A percentile compares a stretch with the other conserved stretches of the same genome.
Conservation (phyloP, 208 protist species). For the Crithidia thermophila region DNA sequence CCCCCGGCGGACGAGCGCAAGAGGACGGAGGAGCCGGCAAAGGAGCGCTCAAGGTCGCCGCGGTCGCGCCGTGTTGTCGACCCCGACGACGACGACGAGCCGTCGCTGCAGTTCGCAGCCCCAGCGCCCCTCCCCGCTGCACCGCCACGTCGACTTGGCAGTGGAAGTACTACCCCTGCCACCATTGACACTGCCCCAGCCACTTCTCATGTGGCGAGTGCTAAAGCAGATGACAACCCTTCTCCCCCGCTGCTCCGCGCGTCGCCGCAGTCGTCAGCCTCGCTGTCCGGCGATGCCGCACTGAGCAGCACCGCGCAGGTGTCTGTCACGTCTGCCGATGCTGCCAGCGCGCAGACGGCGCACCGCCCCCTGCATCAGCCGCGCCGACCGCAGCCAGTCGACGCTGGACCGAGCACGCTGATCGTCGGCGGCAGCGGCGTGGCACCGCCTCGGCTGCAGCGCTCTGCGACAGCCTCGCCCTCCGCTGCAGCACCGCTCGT, state of each 20-base stretch:
- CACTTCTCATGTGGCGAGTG: too few relatives aligned
- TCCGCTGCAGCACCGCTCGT: slow-evolving; percentile 1
- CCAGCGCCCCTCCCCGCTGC: slow-evolving; percentile 6
- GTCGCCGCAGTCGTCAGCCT: background rate
- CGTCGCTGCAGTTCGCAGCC: slow-evolving; percentile 36
- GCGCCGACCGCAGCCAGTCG: slow-evolving; percentile 10
- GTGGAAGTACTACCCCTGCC: too few relatives aligned
- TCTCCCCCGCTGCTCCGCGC: background rate
- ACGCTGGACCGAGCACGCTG: slow-evolving; percentile 8
- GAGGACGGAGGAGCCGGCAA: background rate
- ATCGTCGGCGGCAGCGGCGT: background rate
- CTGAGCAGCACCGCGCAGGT: background rate
- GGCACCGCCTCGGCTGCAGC: slow-evolving; percentile 44
- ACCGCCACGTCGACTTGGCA: too few relatives aligned
- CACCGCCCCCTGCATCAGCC: slow-evolving; percentile 21
- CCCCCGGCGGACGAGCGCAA: background rate
- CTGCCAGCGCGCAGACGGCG: background rate
- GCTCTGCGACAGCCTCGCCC: slow-evolving; percentile 25
- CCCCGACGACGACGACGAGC: slow-evolving; percentile 47
- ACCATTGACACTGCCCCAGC: too few relatives aligned
- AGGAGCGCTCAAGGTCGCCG: slow-evolving; percentile 5
- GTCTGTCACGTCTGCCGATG: background rate
- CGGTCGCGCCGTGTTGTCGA: slow-evolving; percentile 5
- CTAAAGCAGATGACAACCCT: too few relatives aligned
- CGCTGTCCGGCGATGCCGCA: background rate